phyloP scores from a whole-genome alignment of 108 stramenopile species.

The Cyclotella sp. region DNA sequence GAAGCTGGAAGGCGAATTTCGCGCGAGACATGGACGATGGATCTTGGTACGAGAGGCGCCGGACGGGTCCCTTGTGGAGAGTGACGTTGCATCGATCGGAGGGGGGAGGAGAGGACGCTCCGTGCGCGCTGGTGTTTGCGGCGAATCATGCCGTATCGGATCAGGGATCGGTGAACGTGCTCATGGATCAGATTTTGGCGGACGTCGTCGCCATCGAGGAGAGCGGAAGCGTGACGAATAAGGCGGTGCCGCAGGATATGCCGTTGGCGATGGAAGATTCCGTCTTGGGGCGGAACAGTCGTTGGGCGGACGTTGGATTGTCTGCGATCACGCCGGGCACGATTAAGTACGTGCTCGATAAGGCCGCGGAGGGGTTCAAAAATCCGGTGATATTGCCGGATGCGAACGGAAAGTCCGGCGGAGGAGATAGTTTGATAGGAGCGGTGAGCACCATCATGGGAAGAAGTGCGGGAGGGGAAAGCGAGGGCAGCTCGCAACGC shows the following conservation, averaged over 20 bases:
- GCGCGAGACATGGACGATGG: slow-evolving; percentile 75
- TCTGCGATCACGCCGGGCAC: slow-evolving; percentile 58
- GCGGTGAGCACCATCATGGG: slow-evolving; percentile 83
- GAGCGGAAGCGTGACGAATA: slow-evolving; percentile 29
- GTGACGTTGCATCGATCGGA: slow-evolving; percentile 65
- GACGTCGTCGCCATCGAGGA: slow-evolving; percentile 64
- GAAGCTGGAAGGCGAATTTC: slow-evolving; percentile 72
- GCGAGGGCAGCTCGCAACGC: slow-evolving; percentile 50
- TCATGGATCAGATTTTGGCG: slow-evolving; percentile 73
- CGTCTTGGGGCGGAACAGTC: slow-evolving; percentile 62
- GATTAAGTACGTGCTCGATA: slow-evolving; percentile 72
- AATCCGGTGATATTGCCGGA: slow-evolving; percentile 87
- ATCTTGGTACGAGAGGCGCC: slow-evolving; percentile 60
- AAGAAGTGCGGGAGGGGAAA: slow-evolving; percentile 78
- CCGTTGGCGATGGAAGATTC: slow-evolving; percentile 83
- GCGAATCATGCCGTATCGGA: slow-evolving; percentile 91
- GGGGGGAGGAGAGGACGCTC: slow-evolving; percentile 30
- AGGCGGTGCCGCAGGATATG: slow-evolving; percentile 53
- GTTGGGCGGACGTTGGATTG: slow-evolving; percentile 57
- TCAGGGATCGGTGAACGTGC: slow-evolving; percentile 76
- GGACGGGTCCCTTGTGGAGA: slow-evolving; percentile 73
- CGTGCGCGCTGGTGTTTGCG: slow-evolving; percentile 75
- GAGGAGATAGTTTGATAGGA: slow-evolving; percentile 57
- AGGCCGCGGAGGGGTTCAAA: slow-evolving; percentile 81
- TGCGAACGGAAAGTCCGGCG: slow-evolving; percentile 36